These are phyloP conservation scores for Komagataella pseudopastoris DNA, from an alignment of 805 yeast species.

Conservation along the genomic window DNA sequence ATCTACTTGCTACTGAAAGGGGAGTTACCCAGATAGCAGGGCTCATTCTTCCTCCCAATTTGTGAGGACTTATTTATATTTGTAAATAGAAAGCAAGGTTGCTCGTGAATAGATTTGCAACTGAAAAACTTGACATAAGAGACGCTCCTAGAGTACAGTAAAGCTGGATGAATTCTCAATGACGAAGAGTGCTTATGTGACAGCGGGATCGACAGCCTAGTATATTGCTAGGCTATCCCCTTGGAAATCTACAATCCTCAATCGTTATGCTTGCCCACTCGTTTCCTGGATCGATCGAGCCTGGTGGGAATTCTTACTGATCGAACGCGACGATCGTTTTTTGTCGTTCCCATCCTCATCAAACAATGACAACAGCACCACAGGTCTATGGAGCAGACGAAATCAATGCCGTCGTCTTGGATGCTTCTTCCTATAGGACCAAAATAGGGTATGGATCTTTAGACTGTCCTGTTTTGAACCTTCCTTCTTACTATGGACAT, in stretches of 20 bases:
- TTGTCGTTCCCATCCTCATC: not conserved
- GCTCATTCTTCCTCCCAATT: conserved; percentile 54
- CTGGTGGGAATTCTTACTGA: not conserved
- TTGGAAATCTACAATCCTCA: too few relatives aligned
- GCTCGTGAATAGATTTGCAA: not conserved
- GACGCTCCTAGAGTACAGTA: not conserved
- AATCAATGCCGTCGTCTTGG: conserved; percentile 80
- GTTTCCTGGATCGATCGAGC: too few relatives aligned
- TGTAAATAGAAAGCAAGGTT: conserved; percentile 2
- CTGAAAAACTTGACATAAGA: not conserved
- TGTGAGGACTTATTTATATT: conserved; percentile 13
- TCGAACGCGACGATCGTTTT: not conserved
- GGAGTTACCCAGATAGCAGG: conserved; percentile 60
- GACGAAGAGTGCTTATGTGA: not conserved
- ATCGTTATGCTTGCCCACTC: too few relatives aligned
- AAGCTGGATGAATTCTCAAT: too few relatives aligned
- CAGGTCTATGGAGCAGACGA: conserved; percentile 64
- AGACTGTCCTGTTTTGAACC: conserved; percentile 64
- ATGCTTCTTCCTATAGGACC: conserved; percentile 78
- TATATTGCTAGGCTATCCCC: not conserved
- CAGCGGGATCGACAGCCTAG: not conserved
- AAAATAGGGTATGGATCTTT: conserved; percentile 90
- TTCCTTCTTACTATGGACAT: conserved; percentile 57
- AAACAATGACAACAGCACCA: conserved; percentile 20
- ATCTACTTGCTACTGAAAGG: conserved; percentile 68